Evolutionary conservation across 441 rosid genomes (phyloP).

Genomic region (Codiaeum variegatum): DNA sequence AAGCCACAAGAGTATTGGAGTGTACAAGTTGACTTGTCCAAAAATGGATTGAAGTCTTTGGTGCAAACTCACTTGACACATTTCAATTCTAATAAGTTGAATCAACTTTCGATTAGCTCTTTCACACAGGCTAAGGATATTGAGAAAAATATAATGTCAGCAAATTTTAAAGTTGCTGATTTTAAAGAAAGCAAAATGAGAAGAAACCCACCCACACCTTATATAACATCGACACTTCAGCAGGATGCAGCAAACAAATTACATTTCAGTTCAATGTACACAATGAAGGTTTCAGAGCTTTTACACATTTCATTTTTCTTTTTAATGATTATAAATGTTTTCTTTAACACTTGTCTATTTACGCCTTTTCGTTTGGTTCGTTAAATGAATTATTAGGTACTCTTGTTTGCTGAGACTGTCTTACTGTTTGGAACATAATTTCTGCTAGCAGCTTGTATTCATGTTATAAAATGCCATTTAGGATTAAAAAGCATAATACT

Average conservation of each 20-base stretch:
- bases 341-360: neutral
- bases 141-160: slow-evolving; percentile 49
- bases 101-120: slow-evolving; percentile 72
- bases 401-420: neutral
- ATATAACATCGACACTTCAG: slow-evolving; percentile 95
- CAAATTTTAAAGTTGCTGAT: slow-evolving; percentile 52
- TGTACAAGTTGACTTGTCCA: slow-evolving; percentile 45
- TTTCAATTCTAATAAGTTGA: slow-evolving; percentile 63
- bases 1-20: slow-evolving; percentile 86
- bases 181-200: slow-evolving; percentile 49
- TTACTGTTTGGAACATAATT: neutral
- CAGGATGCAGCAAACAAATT: slow-evolving; percentile 97
- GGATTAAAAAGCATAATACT: neutral
- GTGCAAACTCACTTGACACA: slow-evolving; percentile 53
- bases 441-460: slow-evolving; percentile 1
- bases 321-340: neutral
- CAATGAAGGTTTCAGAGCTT: slow-evolving; percentile 73
- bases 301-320: neutral
- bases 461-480: neutral
- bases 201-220: slow-evolving; percentile 92
- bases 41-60: slow-evolving; percentile 28
- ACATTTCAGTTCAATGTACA: slow-evolving; percentile 60
- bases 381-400: neutral
- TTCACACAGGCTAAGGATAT: slow-evolving; percentile 49
- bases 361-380: neutral